Base-by-base conservation (phyloP, 208 protist genomes). In the Crithidia mellificae region DNA sequence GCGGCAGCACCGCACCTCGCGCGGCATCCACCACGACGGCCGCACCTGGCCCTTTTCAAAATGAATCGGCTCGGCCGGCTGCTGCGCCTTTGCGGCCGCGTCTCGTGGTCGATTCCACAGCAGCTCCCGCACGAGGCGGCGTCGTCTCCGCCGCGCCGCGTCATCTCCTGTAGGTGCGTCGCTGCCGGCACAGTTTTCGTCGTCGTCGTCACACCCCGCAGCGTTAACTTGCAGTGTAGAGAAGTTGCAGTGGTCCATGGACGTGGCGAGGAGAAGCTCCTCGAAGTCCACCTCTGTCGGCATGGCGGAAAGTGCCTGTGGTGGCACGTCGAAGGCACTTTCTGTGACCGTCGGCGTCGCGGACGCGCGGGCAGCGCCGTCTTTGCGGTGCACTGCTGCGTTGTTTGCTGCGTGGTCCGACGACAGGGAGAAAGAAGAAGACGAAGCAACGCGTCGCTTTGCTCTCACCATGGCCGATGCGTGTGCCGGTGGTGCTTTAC, bases 111-210 rank as follows among this genome's bases (percentile, higher is more conserved):
- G 63, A 52, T 93, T 93, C 83, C 84, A 90, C 19, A 93, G 32
- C 1, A 93, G 58, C 68, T 93, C 88, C 2, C 88, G 88, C 63
- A 88, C 68, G 3, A 93, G 80, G 17, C 84, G 84, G 8, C 83
- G 72, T n/a, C n/a, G n/a, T n/a, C n/a, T n/a, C 9, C 66, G 63
- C n/a, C 68, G 64, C 24, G 68, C 70, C 20, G 36, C 62, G 4
- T 27, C 38, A 12, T 24, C 43, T 32, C 41, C 38, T n/a, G 85
- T 77, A 27, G 34, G 8, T 17, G 27, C 6, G 8, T 38, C 34
- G 30, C 25, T 7, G 15, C 22, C 9, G 17, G n/a, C n/a, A n/a
- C n/a, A n/a, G n/a, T n/a, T 19, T 2, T 34, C 22, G 0, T 4
- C 25, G 19, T 36, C 3, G 14, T 14, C 27, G 50, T 36, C 22